These are phyloP conservation scores for Paracorniculantispora psalliotae DNA, from an alignment of 2,329 filamentous ascomycete species.

Conservation along the genomic window DNA sequence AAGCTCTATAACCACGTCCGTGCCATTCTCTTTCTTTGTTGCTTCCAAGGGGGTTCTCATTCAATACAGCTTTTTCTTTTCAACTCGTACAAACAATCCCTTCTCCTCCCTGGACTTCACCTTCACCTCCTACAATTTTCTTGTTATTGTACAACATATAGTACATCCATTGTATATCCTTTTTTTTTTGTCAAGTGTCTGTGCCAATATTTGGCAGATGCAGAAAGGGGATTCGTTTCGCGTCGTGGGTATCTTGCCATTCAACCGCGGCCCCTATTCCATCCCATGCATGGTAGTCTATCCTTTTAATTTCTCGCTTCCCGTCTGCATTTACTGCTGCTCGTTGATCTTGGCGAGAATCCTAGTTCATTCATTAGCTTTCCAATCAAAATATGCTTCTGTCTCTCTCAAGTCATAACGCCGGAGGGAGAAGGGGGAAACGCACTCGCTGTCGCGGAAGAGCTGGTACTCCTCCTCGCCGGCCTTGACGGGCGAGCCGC, in stretches of 20 bases:
- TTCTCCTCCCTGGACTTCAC: neutral
- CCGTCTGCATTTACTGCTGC: constrained; percentile 71
- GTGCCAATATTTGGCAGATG: neutral
- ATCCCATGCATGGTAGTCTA: constrained; percentile 14
- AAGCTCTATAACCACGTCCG: neutral
- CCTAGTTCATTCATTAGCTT: constrained; percentile 42
- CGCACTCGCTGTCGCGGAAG: constrained; percentile 97
- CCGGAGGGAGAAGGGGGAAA: constrained; percentile 30
- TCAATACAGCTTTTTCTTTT: neutral
- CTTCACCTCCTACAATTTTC: neutral
- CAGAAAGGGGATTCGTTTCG: neutral
- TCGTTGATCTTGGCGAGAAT: constrained; percentile 99
- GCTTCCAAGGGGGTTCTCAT: neutral
- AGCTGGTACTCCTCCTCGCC: constrained; percentile 94
- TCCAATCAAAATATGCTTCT: no score
- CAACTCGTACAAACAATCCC: neutral
- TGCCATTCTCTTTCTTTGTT: neutral
- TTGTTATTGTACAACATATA: constrained; percentile 11
- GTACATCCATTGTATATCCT: constrained; percentile 5
- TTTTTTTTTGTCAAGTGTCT: neutral
- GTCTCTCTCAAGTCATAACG: no score
- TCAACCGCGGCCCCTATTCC: neutral
- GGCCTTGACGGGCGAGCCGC: constrained; percentile 92
- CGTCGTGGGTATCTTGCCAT: constrained; percentile 16
- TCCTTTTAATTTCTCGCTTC: no score